Evolutionary conservation across 2,329 filamentous ascomycete genomes (phyloP).

Genomic region (Alternaria triticimaculans): DNA sequence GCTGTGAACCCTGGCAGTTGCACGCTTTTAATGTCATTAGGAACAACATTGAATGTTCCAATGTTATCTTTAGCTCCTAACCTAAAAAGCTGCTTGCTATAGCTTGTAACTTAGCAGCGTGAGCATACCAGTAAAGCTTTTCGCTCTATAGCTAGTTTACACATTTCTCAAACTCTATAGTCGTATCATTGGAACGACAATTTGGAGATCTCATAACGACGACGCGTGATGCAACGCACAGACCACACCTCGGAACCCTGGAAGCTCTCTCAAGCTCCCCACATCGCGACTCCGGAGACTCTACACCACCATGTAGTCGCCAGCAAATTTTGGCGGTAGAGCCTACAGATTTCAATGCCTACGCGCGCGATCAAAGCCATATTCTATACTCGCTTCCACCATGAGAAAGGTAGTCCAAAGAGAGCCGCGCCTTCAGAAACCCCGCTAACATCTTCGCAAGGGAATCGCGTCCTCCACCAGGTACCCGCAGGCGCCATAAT

Average conservation of each 20-base stretch:
- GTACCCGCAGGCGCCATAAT: constrained; percentile 67
- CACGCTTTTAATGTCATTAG: too few species aligned
- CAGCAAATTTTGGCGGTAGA: neutral
- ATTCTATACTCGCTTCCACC: constrained; percentile 72
- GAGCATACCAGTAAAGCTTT: too few species aligned
- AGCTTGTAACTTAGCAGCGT: too few species aligned
- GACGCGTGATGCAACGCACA: neutral
- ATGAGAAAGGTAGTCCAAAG: constrained; percentile 52
- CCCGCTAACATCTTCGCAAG: constrained; percentile 45
- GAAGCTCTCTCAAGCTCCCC: constrained; percentile 6
- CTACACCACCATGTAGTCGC: constrained; percentile 27
- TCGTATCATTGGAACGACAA: too few species aligned
- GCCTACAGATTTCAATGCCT: constrained; percentile 34
- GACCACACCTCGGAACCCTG: constrained; percentile 5
- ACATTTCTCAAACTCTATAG: too few species aligned
- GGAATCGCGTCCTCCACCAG: constrained; percentile 69
- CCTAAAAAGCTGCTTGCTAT: too few species aligned
- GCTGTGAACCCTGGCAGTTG: constrained; percentile 12
- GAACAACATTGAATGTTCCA: too few species aligned
- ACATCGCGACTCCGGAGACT: constrained; percentile 4
- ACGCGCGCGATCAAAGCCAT: constrained; percentile 64
- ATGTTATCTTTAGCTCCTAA: too few species aligned
- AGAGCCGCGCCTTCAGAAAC: neutral
- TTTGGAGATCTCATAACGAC: neutral
- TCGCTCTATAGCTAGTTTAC: too few species aligned